phyloP scores from a whole-genome alignment of 2,329 filamentous ascomycete species.

The Mariannaea elegans region DNA sequence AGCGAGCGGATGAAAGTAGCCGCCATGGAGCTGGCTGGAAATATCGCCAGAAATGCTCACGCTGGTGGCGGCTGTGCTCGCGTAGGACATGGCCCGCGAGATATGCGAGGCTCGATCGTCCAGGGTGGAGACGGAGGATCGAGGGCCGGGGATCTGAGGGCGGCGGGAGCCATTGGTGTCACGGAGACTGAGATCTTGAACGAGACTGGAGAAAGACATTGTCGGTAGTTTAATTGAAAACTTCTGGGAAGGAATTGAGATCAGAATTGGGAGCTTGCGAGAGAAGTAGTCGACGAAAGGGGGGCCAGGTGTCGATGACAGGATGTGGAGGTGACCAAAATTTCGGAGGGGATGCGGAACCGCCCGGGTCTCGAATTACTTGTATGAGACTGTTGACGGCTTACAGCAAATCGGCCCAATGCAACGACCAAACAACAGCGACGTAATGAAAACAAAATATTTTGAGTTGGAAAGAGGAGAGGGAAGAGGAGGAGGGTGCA shows the following conservation, averaged over 20 bases:
- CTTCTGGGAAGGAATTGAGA: constrained; percentile 4
- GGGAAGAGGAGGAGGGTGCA: constrained; percentile 1
- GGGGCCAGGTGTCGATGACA: constrained; percentile 23
- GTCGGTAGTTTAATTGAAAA: constrained; percentile 24
- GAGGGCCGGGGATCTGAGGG: constrained; percentile 49
- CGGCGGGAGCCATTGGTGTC: constrained; percentile 60
- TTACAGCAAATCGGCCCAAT: not conserved
- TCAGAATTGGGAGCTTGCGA: constrained; percentile 12
- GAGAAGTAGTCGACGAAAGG: constrained; percentile 14
- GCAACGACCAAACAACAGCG: constrained; percentile 11
- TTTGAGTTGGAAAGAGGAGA: constrained; percentile 7
- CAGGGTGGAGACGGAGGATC: constrained; percentile 62
- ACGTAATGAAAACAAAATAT: not conserved
- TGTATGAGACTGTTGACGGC: not conserved
- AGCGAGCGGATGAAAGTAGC: constrained; percentile 82
- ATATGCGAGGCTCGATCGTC: constrained; percentile 69
- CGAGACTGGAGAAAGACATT: constrained; percentile 75
- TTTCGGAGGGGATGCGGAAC: constrained; percentile 30
- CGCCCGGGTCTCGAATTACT: constrained; percentile 23
- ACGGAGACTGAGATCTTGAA: constrained; percentile 70
- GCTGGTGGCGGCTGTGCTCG: constrained; percentile 73
- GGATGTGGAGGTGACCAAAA: constrained; percentile 37
- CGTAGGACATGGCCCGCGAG: constrained; percentile 71
- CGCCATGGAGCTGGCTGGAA: constrained; percentile 83
- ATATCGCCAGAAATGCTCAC: constrained; percentile 79